These are phyloP conservation scores for Zygoascus flipseniorum DNA, from an alignment of 805 yeast species.

Conservation along the genomic window DNA sequence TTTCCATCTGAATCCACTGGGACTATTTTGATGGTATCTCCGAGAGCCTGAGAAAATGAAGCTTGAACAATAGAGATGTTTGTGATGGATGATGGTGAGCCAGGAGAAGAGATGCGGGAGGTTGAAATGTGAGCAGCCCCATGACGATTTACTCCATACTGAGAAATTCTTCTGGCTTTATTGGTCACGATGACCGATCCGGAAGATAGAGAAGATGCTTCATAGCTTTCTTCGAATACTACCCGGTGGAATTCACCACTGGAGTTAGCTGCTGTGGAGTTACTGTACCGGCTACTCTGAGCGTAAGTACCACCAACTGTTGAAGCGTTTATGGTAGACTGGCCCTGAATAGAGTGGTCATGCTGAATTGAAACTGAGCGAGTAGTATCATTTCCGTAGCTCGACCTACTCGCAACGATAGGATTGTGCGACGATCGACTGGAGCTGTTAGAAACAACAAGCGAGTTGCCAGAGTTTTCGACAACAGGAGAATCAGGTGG, in stretches of 20 bases:
- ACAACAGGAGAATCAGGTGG: neutral
- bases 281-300: neutral
- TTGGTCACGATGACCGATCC: neutral
- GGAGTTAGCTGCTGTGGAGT: neutral
- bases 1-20: slow-evolving; percentile 26
- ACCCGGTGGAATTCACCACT: neutral
- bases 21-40: slow-evolving; percentile 35
- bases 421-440: neutral
- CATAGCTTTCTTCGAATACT: neutral
- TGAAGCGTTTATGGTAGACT: neutral
- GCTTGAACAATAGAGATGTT: slow-evolving; percentile 32
- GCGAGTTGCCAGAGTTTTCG: neutral
- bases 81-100: slow-evolving; percentile 26
- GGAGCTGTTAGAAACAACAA: neutral
- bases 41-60: slow-evolving; percentile 38
- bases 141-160: neutral
- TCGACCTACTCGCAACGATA: neutral
- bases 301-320: neutral
- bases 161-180: neutral
- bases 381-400: too few relatives aligned
- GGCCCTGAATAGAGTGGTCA: neutral
- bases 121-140: neutral
- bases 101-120: neutral
- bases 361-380: neutral
- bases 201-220: neutral